A percentile compares a stretch with the other conserved stretches of the same genome.
phyloP scores from a whole-genome alignment of 2,329 filamentous ascomycete genomes.

The Neofusicoccum parvum region DNA sequence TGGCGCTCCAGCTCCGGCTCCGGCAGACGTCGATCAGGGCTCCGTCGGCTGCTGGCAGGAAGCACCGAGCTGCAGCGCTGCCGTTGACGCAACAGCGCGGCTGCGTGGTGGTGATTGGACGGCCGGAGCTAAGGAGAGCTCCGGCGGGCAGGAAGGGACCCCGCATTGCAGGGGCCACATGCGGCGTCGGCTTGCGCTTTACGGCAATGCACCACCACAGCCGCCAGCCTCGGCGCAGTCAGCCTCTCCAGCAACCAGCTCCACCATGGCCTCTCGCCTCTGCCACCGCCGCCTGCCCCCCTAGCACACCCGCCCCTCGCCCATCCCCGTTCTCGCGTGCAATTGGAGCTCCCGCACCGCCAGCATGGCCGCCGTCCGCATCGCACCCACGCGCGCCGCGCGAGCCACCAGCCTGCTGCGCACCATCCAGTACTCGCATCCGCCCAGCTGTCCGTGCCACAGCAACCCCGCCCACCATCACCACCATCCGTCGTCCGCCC shows the following conservation, averaged over 20 bases:
- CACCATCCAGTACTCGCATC: conserved; percentile 89
- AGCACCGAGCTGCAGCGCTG: too few species aligned
- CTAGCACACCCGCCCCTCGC: neutral
- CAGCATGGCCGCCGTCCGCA: conserved; percentile 33
- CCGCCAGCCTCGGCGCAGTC: conserved; percentile 1
- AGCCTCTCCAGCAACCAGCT: neutral
- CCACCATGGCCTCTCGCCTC: neutral
- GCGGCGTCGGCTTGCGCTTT: conserved; percentile 4
- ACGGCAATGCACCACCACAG: conserved; percentile 3
- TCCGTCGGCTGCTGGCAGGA: too few species aligned
- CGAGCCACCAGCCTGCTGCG: conserved; percentile 74
- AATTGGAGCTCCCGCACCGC: neutral
- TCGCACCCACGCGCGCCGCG: conserved; percentile 51
- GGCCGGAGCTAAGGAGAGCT: neutral
- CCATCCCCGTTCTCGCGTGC: neutral
- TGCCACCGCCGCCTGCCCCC: neutral
- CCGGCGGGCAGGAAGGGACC: neutral
- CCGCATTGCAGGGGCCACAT: neutral
- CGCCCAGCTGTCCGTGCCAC: conserved; percentile 88
- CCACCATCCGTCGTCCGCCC: conserved; percentile 41
- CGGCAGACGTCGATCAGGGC: too few species aligned
- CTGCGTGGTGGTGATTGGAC: neutral
- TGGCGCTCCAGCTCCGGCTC: too few species aligned
- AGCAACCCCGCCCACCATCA: conserved; percentile 83
- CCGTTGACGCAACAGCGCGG: too few species aligned